Evolutionary conservation across 768 basidiomycete genomes (phyloP).

Genomic region (Lactarius pseudohatsudake): DNA sequence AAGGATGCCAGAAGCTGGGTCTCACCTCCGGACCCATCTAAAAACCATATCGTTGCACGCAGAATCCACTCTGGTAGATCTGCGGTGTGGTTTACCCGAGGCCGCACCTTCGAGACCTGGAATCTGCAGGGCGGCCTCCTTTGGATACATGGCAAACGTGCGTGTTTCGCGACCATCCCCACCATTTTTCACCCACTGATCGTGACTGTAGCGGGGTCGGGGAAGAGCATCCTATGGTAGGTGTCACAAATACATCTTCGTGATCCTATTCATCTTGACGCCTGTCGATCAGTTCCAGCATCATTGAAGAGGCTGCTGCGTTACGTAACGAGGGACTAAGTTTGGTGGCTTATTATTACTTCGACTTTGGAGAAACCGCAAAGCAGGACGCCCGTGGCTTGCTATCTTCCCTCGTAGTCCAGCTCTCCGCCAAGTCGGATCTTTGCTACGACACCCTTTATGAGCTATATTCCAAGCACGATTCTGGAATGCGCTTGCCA

Average conservation of each 20-base stretch:
- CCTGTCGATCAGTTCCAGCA: background rate
- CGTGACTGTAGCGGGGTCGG: background rate
- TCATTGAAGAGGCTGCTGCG: background rate
- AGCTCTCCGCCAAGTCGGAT: background rate
- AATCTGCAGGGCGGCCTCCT: background rate
- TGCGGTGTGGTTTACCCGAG: background rate
- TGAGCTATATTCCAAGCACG: background rate
- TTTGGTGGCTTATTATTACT: background rate
- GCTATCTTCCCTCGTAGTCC: background rate
- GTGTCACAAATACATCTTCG: too few species aligned
- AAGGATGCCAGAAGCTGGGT: background rate
- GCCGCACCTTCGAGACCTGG: background rate
- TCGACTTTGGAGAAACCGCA: background rate
- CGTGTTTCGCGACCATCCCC: background rate
- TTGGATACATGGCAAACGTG: background rate
- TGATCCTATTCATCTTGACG: too few species aligned
- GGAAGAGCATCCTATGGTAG: background rate
- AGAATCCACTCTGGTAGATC: background rate
- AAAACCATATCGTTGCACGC: slow-evolving; percentile 3
- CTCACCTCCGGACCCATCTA: slow-evolving; percentile 13
- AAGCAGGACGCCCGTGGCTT: background rate
- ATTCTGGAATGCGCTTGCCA: background rate
- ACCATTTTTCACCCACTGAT: background rate
- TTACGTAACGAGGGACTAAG: background rate
- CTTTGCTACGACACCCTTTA: background rate